These are phyloP conservation scores for Lizonia empirigonia DNA, from an alignment of 2,329 filamentous ascomycete species.

Conservation along the genomic window DNA sequence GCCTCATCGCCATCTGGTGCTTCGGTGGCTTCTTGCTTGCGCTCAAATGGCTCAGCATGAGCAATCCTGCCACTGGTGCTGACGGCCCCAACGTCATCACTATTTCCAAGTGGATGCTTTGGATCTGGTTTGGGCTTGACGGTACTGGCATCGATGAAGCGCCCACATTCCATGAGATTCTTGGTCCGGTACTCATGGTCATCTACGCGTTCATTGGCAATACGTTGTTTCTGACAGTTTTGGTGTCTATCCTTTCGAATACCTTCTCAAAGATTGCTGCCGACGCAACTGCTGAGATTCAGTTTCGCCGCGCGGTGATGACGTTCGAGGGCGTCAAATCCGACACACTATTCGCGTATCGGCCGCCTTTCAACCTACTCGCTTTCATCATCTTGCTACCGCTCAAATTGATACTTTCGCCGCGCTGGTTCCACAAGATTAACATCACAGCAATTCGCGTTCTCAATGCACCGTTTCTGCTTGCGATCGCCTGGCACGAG, in stretches of 20 bases:
- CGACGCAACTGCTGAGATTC: slow-evolving; percentile 81
- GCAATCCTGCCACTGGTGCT: slow-evolving; percentile 38
- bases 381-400: slow-evolving; percentile 76
- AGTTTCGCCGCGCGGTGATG: slow-evolving; percentile 78
- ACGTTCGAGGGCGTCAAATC: slow-evolving; percentile 86
- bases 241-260: slow-evolving; percentile 85
- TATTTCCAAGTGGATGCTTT: slow-evolving; percentile 89
- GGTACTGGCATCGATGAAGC: slow-evolving; percentile 63
- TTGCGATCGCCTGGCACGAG: slow-evolving; percentile 73
- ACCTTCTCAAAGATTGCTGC: slow-evolving; percentile 79
- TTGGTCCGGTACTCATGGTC: slow-evolving; percentile 80
- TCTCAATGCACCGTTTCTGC: slow-evolving; percentile 75
- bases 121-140: slow-evolving; percentile 90
- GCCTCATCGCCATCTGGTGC: slow-evolving; percentile 77
- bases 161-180: slow-evolving; percentile 75
- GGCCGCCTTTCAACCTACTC: slow-evolving; percentile 82
- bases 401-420: slow-evolving; percentile 76
- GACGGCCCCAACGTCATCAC: slow-evolving; percentile 64
- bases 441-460: slow-evolving; percentile 77
- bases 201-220: slow-evolving; percentile 85
- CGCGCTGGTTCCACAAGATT: slow-evolving; percentile 88
- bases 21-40: slow-evolving; percentile 82
- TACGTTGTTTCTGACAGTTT: slow-evolving; percentile 84
- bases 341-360: slow-evolving; percentile 81
- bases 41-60: slow-evolving; percentile 73